phyloP scores from a whole-genome alignment of 495 filamentous ascomycete genomes.

The Jackrogersella multiformis region DNA sequence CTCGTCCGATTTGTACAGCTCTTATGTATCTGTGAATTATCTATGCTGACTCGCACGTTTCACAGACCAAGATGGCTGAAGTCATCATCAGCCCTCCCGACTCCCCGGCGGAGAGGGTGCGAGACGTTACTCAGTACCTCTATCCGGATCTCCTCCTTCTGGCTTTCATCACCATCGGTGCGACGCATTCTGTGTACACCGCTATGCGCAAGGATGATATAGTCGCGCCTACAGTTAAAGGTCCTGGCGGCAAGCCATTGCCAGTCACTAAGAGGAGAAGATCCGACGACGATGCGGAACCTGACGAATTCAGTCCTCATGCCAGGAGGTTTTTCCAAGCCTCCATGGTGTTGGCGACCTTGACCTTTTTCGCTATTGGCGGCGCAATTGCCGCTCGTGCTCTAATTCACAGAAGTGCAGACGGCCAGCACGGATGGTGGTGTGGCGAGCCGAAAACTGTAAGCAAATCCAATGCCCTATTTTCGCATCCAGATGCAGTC shows the following conservation, averaged over 20 bases:
- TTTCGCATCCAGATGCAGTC: background rate
- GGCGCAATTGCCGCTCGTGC: conserved; percentile 80
- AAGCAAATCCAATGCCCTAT: conserved; percentile 51
- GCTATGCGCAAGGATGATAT: conserved; percentile 56
- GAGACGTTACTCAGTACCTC: conserved; percentile 51
- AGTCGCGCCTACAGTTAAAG: conserved; percentile 52
- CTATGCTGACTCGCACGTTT: conserved; percentile 37
- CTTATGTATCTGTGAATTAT: conserved; percentile 27
- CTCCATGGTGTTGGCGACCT: conserved; percentile 70
- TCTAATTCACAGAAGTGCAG: conserved; percentile 52
- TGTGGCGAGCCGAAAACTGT: conserved; percentile 86
- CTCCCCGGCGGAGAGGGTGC: conserved; percentile 48
- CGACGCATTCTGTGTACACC: conserved; percentile 54
- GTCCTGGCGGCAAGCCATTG: conserved; percentile 84
- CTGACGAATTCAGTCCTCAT: conserved; percentile 62
- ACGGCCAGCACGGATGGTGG: conserved; percentile 79
- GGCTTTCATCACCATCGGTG: conserved; percentile 54
- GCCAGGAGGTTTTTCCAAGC: conserved; percentile 77
- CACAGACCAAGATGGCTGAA: conserved; percentile 47
- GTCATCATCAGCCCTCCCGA: conserved; percentile 43
- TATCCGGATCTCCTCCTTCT: conserved; percentile 56
- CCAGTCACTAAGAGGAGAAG: conserved; percentile 65
- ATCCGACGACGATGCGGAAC: conserved; percentile 44
- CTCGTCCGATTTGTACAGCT: conserved; percentile 39
- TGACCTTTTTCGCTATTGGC: conserved; percentile 79